Conservation (phyloP, 179 eudicot genomes). For the Drosera spatulata region DNA sequence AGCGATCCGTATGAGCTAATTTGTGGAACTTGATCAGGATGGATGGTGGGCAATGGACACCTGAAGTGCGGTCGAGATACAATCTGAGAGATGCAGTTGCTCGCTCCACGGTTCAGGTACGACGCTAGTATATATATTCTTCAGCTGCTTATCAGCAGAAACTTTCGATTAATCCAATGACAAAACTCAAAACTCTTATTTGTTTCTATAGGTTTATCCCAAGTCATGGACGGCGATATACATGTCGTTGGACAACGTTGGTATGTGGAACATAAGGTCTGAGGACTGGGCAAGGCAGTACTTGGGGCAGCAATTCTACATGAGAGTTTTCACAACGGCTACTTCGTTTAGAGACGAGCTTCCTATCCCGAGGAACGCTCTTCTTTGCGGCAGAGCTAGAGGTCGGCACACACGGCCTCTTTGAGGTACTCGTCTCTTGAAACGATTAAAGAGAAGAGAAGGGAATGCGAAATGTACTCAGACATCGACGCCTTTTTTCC, state of each 20-base stretch:
- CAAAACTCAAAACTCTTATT: too few species aligned
- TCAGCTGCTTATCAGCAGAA: too few species aligned
- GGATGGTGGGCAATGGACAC: constrained; percentile 88
- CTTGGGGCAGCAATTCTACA: constrained; percentile 77
- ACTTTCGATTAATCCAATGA: too few species aligned
- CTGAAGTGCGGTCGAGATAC: constrained; percentile 59
- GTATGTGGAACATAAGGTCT: constrained; percentile 85
- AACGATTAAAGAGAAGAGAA: too few species aligned
- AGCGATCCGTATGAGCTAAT: too few species aligned
- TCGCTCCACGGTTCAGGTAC: constrained; percentile 76
- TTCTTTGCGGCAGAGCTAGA: constrained; percentile 80
- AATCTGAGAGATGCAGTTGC: constrained; percentile 87
- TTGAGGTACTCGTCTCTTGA: too few species aligned
- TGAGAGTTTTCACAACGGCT: constrained; percentile 57
- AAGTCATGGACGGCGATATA: constrained; percentile 82
- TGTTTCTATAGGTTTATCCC: constrained; percentile 69
- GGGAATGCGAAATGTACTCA: too few species aligned
- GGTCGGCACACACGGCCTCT: constrained; percentile 70
- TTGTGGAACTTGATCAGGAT: constrained; percentile 30
- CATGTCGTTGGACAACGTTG: constrained; percentile 74
- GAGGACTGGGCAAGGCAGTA: constrained; percentile 84
- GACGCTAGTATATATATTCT: too few species aligned
- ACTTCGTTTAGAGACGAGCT: constrained; percentile 60
- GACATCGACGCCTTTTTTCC: too few species aligned
- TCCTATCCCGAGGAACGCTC: constrained; percentile 74